phyloP scores from a whole-genome alignment of 192 early-diverging fungal species.

The Linnemannia exigua region DNA sequence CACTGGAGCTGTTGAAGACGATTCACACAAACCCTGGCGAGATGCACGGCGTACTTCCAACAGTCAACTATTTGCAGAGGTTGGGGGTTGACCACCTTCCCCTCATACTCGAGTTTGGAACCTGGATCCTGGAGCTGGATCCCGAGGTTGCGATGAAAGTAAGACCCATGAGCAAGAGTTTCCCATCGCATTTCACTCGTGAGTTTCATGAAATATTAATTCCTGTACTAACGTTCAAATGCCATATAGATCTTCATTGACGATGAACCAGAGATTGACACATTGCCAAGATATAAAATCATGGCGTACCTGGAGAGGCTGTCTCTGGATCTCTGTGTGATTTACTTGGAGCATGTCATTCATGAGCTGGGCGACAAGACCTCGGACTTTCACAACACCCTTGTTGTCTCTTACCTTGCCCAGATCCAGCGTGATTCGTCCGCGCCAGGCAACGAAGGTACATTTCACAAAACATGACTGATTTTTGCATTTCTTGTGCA shows the following conservation, averaged over 20 bases:
- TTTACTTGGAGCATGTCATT: conserved; percentile 89
- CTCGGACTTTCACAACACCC: conserved; percentile 82
- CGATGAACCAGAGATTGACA: conserved; percentile 70
- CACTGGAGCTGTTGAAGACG: conserved; percentile 84
- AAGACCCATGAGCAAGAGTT: neutral
- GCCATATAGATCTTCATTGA: conserved; percentile 68
- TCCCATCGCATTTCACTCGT: neutral
- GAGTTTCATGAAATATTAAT: neutral
- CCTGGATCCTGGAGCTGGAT: conserved; percentile 82
- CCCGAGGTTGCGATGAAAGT: conserved; percentile 79
- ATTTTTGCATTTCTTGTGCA: neutral
- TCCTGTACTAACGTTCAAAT: too few relatives aligned
- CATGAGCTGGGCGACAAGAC: conserved; percentile 74
- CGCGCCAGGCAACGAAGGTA: conserved; percentile 28
- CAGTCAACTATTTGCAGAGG: conserved; percentile 82
- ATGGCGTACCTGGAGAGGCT: conserved; percentile 77
- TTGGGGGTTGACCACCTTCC: conserved; percentile 84
- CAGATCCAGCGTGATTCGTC: conserved; percentile 63
- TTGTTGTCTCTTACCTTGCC: conserved; percentile 86
- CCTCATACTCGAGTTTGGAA: conserved; percentile 86
- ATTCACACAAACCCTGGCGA: conserved; percentile 64
- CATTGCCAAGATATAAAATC: conserved; percentile 72
- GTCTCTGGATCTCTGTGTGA: conserved; percentile 74
- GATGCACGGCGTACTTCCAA: conserved; percentile 74
- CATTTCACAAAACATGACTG: too few relatives aligned